Evolutionary conservation across 495 filamentous ascomycete genomes (phyloP), one percentile per base, ranked within the genome.

Genomic region (Trypethelium eluteriae): DNA sequence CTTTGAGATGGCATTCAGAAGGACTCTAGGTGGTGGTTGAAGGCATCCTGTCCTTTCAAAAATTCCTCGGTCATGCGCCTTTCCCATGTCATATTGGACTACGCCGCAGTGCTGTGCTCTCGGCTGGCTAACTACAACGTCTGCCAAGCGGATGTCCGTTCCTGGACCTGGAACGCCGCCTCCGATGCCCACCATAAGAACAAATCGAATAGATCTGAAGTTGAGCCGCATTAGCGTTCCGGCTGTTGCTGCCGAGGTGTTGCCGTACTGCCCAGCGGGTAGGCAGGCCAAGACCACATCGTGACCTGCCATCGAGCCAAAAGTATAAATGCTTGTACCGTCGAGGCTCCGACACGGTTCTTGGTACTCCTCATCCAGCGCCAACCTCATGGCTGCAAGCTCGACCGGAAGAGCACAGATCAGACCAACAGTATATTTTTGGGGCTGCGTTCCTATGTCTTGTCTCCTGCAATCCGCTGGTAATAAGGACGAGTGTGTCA

Each of bases 281-380:
- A 83, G 68, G 64, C 76, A 80, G 5, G 77, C 75, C 63, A 84
- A 74, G 18, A 79, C 78, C 39, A 83, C 66, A 67, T 82, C 76
- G 64, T 80, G 75, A 9, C 64, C 49, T 5, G 72, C 71, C 16
- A 81, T 79, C 5, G 69, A 61, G 25, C 79, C 79, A 3, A 79
- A 65, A 2, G 63, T 66, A 59, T 81, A 81, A 2, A 61, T 62
- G 65, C 78, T 79, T 36, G 70, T 35, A 67, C 78, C 76, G 39
- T 44, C 69, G 34, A n/a, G 10, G 38, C 46, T 14, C 2, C 38
- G 66, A 0, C 68, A 64, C 25, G 77, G 69, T n/a, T 44, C 12
- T 6, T 69, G 69, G 68, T 83, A 77, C 10, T 75, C 65, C 66
- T 80, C 77, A 66, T 87, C 82, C 2, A 86, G 76, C 69, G 82